A percentile compares a stretch with the other conserved stretches of the same genome.
Conservation (phyloP, 768 basidiomycete species). For the Naganishia antarctica region DNA sequence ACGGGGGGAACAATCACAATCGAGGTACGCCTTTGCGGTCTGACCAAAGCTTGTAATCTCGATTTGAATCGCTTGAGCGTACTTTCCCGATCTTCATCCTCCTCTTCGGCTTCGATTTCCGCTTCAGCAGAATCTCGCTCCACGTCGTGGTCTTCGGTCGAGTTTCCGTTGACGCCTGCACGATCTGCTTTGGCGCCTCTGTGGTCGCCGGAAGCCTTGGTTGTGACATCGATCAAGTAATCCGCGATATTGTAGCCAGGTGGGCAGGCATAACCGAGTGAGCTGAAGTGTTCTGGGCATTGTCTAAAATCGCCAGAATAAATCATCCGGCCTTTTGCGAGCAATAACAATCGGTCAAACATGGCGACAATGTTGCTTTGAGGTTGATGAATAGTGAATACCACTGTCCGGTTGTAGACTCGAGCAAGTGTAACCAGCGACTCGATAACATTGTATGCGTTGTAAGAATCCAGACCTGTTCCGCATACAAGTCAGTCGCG, state of each 20-base stretch:
- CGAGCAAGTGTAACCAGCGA: slow-evolving; percentile 76
- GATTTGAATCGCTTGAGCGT: neutral
- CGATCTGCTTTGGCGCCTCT: slow-evolving; percentile 23
- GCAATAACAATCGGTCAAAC: slow-evolving; percentile 83
- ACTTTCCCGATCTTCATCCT: neutral
- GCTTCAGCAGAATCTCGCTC: slow-evolving; percentile 5
- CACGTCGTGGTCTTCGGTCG: neutral
- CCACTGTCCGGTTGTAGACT: slow-evolving; percentile 85
- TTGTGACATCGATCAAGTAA: slow-evolving; percentile 65
- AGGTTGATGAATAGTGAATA: slow-evolving; percentile 98
- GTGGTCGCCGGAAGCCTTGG: slow-evolving; percentile 52
- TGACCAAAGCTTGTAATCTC: neutral
- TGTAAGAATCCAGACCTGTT: slow-evolving; percentile 84
- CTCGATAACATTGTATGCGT: slow-evolving; percentile 90
- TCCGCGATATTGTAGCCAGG: slow-evolving; percentile 95
- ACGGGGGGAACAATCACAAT: slow-evolving; percentile 28
- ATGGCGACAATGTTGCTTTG: slow-evolving; percentile 94
- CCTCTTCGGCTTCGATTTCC: slow-evolving; percentile 10
- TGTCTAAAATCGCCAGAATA: slow-evolving; percentile 73
- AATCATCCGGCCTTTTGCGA: slow-evolving; percentile 75
- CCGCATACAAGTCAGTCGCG: slow-evolving; percentile 10
- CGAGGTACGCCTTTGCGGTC: slow-evolving; percentile 1
- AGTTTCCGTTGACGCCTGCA: neutral
- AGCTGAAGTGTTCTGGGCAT: slow-evolving; percentile 74
- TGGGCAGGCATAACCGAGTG: slow-evolving; percentile 77